Evolutionary conservation across 495 filamentous ascomycete species (phyloP).

Genomic region (Penicillium arizonense): DNA sequence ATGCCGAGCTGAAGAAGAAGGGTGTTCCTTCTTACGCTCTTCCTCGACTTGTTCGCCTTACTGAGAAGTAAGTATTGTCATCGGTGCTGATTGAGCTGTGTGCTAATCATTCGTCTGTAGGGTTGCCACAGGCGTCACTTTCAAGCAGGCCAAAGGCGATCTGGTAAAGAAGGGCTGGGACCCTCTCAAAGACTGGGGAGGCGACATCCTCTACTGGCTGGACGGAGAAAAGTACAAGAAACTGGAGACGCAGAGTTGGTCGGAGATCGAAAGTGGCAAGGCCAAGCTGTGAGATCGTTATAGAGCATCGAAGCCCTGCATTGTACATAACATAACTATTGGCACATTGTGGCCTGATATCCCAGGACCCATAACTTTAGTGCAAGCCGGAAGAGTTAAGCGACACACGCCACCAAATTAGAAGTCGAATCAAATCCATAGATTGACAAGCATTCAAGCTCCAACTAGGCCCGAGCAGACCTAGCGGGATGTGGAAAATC

Average conservation of each 20-base stretch:
- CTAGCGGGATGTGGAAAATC: constrained; percentile 3
- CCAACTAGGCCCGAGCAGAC: constrained; percentile 15
- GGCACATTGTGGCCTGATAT: neutral
- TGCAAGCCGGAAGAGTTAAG: neutral
- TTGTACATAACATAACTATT: too few species aligned
- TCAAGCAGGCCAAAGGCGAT: constrained; percentile 53
- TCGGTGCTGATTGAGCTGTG: neutral
- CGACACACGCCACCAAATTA: too few species aligned
- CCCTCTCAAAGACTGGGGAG: constrained; percentile 31
- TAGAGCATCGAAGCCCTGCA: too few species aligned
- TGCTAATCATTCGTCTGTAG: constrained; percentile 20
- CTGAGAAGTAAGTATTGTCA: constrained; percentile 40
- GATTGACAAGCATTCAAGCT: constrained; percentile 3
- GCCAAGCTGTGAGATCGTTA: constrained; percentile 40
- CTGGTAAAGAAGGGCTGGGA: constrained; percentile 47
- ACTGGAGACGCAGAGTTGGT: constrained; percentile 40
- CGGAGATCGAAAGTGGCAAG: constrained; percentile 41
- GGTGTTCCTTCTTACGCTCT: constrained; percentile 51
- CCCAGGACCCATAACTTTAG: neutral
- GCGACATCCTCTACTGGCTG: constrained; percentile 49
- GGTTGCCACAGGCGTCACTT: constrained; percentile 49
- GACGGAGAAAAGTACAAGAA: constrained; percentile 42
- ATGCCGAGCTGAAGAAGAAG: constrained; percentile 41
- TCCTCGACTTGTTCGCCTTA: constrained; percentile 48
- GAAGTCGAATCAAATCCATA: too few species aligned